Evolutionary conservation across 2,329 filamentous ascomycete species (phyloP), one percentile per base, ranked within the genome.

Genomic region (Dothistroma septosporum): DNA sequence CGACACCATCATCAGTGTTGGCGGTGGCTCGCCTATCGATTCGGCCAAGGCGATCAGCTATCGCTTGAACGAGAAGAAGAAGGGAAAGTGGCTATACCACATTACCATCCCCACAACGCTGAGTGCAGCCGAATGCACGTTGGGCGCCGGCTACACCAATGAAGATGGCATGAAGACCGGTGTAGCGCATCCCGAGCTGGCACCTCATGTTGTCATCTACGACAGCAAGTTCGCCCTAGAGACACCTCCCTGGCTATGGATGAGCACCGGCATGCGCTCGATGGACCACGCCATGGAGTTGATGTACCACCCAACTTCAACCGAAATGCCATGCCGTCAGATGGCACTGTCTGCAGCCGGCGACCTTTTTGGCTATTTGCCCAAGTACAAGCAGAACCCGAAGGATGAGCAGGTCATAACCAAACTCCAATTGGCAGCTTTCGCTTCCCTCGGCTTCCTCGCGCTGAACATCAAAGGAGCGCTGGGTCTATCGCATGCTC

Each of bases 21-120:
- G 82, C 6, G 83, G 83, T 16, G 83, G 83, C 32, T 78, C 75
- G 16, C 82, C 82, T 1, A 85, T 85, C 61, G 82, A 85, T 63
- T 76, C 73, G 19, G 78, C 78, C 19, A 81, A 82, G 69, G 76
- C 77, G 6, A 78, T 82, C 53, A 75, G 73, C 5, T 78, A 78
- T 67, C 76, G 77, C 16, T 66, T 76, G 16, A 74, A 79, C 61
- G 75, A 80, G 59, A 74, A 72, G 57, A 67, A 66, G 31, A 55
- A 61, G 11, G 69, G 72, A 9, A 76, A 74, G 59, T 80, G 74
- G 70, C 71, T 82, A 9, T 72, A 75, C 35, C 78, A 79, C 65
- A 76, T 82, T 63, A 70, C 77, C n/a, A 78, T 82, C 21, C 79
- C 79, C 0, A 82, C 79, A 1, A 82, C 79, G 0, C 69, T 82